phyloP scores from a whole-genome alignment of 1,284 basidiomycete genomes.

The Ustilago shanxiensis region DNA sequence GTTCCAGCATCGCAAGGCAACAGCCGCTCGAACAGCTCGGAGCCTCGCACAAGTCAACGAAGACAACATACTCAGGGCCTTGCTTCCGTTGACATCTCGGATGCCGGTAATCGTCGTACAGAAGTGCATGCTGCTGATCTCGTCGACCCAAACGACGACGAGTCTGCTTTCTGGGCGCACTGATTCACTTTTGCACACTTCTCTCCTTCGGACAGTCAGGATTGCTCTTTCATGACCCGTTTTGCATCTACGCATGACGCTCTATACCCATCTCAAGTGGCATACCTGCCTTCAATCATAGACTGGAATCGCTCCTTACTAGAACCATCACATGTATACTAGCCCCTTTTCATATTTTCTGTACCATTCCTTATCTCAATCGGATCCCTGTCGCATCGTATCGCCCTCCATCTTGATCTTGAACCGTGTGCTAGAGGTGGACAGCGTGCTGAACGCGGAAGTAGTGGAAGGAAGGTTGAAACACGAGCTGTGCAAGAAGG shows the following conservation, averaged over 20 bases:
- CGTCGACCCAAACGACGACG: constrained; percentile 45
- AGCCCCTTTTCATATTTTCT: constrained; percentile 3
- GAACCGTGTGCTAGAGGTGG: not conserved
- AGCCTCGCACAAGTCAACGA: constrained; percentile 2
- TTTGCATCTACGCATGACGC: not conserved
- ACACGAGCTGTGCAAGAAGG: not conserved
- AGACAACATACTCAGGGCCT: constrained; percentile 21
- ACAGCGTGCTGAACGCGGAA: not conserved
- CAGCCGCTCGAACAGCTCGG: constrained; percentile 8
- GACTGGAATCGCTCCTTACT: not conserved
- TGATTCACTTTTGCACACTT: not conserved
- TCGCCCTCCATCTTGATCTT: no score
- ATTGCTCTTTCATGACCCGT: not conserved
- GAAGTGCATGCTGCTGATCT: constrained; percentile 47
- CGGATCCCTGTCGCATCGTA: not conserved
- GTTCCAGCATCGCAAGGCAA: not conserved
- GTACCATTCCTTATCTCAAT: constrained; percentile 6
- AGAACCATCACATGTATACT: constrained; percentile 5
- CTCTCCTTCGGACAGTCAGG: not conserved
- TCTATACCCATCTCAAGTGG: constrained; percentile 9
- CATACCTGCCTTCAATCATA: not conserved
- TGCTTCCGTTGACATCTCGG: constrained; percentile 37
- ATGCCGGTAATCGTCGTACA: constrained; percentile 17
- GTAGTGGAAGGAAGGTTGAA: not conserved
- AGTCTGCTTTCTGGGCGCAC: constrained; percentile 50